Conservation (phyloP, 257 asterid genomes). For the Solanum clarkiae region DNA sequence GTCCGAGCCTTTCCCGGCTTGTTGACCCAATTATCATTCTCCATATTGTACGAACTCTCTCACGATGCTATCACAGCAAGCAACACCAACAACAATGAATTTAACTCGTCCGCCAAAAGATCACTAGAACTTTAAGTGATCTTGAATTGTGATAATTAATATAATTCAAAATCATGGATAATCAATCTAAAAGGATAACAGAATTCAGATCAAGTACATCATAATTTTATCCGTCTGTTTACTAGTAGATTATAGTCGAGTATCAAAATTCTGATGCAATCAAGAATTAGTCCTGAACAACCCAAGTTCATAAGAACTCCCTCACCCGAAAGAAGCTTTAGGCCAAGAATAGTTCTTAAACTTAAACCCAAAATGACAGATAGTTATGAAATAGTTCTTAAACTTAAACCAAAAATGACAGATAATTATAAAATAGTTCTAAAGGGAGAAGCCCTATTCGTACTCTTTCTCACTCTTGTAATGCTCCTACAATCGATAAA, state of each 20-base stretch:
- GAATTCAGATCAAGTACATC: not conserved
- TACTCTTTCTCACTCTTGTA: not conserved
- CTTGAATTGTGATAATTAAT: not conserved
- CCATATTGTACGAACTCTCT: slow-evolving; percentile 30
- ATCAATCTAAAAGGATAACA: not conserved
- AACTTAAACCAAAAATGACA: not conserved
- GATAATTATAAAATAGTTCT: not conserved
- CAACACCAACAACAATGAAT: slow-evolving; percentile 2
- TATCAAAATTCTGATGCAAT: not conserved
- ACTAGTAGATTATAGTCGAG: not conserved
- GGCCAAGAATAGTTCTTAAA: not conserved
- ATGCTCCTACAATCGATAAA: not conserved
- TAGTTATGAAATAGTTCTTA: not conserved
- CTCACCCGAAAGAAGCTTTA: not conserved
- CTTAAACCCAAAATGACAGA: not conserved
- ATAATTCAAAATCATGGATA: not conserved
- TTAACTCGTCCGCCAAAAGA: not conserved
- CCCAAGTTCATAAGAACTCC: not conserved
- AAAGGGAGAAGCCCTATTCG: not conserved
- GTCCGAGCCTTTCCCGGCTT: slow-evolving; percentile 8
- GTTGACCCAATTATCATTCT: slow-evolving; percentile 31
- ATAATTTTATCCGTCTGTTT: not conserved
- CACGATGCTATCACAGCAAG: slow-evolving; percentile 10
- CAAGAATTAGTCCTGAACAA: not conserved
- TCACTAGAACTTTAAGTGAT: not conserved